Evolutionary conservation across 176 grass and related monocot genomes (phyloP), one percentile per base, ranked within the genome.

Genomic region (Carex myosuroides): DNA sequence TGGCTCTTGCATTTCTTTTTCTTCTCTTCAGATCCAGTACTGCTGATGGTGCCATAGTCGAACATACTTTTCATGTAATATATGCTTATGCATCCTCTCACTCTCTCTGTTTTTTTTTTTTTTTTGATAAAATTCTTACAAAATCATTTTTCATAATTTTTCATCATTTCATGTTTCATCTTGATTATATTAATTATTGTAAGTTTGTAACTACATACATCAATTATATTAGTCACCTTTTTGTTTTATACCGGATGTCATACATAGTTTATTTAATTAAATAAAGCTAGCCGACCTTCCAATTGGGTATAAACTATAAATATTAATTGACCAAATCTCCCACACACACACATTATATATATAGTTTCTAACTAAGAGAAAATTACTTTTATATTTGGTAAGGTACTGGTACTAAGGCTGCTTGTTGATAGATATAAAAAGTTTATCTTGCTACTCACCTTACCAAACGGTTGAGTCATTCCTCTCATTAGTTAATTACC

Each of bases 31-130:
- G 61, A 81, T 74, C 17, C 18, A 18, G 59, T 67, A 84, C 83
- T 17, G 88, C 83, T 17, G 79, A 90, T 84, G 82, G 86, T 60
- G 87, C 79, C 13, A 60, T 87, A 13, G 88, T 95, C 37, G 87
- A 95, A 81, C 90, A 83, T 66, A 90, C 88, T 18, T 95, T 95
- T 70, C 85, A 79, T 79, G 93, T 95, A 91, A 59, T 87, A 21
- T 52, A 14, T 60, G 17, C 46, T 17, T 52, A 14, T 60, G 17
- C 46, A 22, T 56, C 58, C 41, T 72, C 30, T 21, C 44, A 44
- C 37, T 39, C 4, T 39, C 4, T 39, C 5, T 39, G n/a, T n/a
- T n/a, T n/a, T n/a, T n/a, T 39, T 39, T 39, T 39, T 39, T 39
- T 5, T 39, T 35, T 35, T 3, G 33, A 35, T 35, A 35, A 35